Percentiles rank a stretch among this genome's conserved stretches.
phyloP scores from a whole-genome alignment of 768 basidiomycete genomes.

The Mycena haematopus region DNA sequence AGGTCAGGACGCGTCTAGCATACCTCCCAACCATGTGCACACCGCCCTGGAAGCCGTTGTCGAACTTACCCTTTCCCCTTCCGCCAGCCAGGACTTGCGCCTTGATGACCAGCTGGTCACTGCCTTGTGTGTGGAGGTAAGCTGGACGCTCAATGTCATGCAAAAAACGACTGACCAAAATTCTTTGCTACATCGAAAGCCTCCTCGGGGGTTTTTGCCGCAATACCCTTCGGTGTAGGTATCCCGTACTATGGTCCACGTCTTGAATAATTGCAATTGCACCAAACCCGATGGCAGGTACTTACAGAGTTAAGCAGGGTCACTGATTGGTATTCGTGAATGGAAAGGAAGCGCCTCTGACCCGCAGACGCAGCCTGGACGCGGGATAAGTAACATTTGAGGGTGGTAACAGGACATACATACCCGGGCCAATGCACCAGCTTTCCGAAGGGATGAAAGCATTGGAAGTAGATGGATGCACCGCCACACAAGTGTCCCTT shows the following conservation, averaged over 20 bases:
- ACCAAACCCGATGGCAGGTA: constrained; percentile 12
- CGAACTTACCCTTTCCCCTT: constrained; percentile 96
- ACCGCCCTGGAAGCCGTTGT: constrained; percentile 96
- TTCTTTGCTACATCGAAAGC: constrained; percentile 88
- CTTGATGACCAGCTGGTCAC: constrained; percentile 90
- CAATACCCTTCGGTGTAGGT: constrained; percentile 89
- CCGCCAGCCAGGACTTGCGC: constrained; percentile 99
- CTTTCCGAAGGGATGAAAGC: constrained; percentile 73
- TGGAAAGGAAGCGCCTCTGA: constrained; percentile 92
- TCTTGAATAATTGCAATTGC: not conserved
- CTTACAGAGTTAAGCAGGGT: constrained; percentile 90
- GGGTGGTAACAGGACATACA: constrained; percentile 39
- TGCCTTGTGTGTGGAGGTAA: constrained; percentile 51
- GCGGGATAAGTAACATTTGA: constrained; percentile 12
- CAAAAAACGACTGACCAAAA: constrained; percentile 65
- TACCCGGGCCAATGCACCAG: constrained; percentile 69
- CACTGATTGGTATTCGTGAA: constrained; percentile 98
- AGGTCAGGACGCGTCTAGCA: constrained; percentile 22
- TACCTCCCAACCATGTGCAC: constrained; percentile 94
- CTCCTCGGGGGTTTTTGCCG: constrained; percentile 88
- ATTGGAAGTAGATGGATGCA: constrained; percentile 46
- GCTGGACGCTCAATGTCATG: constrained; percentile 18
- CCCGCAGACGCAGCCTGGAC: constrained; percentile 70
- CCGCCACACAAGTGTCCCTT: too few species aligned
- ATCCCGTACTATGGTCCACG: constrained; percentile 78